Evolutionary conservation across 2,329 filamentous ascomycete species (phyloP).

Genomic region (Colletotrichum salicis): DNA sequence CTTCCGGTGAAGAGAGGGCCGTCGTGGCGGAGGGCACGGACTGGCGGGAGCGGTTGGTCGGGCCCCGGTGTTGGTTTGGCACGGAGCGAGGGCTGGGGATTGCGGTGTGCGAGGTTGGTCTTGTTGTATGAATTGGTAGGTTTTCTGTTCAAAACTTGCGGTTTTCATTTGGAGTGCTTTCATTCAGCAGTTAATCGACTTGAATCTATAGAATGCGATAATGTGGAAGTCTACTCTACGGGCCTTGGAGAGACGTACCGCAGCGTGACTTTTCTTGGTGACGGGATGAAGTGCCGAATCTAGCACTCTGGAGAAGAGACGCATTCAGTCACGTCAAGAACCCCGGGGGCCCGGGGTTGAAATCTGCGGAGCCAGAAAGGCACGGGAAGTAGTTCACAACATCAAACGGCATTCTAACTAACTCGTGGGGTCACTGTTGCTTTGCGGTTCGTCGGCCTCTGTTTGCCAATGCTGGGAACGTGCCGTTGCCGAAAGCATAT

Average conservation of each 20-base stretch:
- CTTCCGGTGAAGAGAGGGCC: not conserved
- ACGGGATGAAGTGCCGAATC: not conserved
- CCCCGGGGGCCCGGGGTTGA: too few species aligned
- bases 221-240: too few species aligned
- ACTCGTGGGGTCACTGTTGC: not conserved
- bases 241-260: not conserved
- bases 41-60: not conserved
- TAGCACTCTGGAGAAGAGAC: not conserved
- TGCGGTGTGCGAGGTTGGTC: slow-evolving; percentile 5
- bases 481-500: slow-evolving; percentile 19
- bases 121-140: not conserved
- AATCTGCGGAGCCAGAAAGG: not conserved
- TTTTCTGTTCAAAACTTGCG: too few species aligned
- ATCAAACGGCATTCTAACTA: not conserved
- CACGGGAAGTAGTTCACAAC: not conserved
- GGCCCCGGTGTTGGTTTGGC: not conserved
- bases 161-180: not conserved
- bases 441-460: not conserved
- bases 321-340: not conserved
- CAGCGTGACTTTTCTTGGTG: too few species aligned
- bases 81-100: not conserved
- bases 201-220: too few species aligned
- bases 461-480: slow-evolving; percentile 12
- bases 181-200: too few species aligned
- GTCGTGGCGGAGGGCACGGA: slow-evolving; percentile 18